Evolutionary conservation across 345 rosid species (phyloP), one percentile per base, ranked within the genome.

Genomic region (Nephelium lappaceum): DNA sequence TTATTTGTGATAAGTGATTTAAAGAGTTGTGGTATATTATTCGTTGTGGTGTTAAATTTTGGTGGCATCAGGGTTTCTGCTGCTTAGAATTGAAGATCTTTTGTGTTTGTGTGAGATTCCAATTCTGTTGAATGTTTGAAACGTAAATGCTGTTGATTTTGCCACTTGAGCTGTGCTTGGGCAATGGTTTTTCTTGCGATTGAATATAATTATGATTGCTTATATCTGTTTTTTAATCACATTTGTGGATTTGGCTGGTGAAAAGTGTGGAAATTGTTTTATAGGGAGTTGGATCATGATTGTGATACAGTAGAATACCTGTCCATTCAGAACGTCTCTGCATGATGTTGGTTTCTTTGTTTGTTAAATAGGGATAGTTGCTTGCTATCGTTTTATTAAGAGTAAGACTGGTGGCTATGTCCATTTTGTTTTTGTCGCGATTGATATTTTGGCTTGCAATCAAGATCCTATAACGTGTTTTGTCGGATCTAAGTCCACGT

Each of bases 51-150:
- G 31, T 45, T 24, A 7, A 11, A 11, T 41, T 74, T 14, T 47
- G 27, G n/a, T 64, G 18, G 71, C 18, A n/a, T 49, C 27, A 75
- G 78, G 63, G 47, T 75, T 75, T 27, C 18, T 47, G 47, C 10
- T 57, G 53, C 19, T 8, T 58, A 12, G 66, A 39, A n/a, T 72
- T 72, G 63, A n/a, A 7, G 11, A 23, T 60, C 12, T 1, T 23
- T 23, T 60, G 10, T 39, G 61, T 11, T 38, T 57, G 11, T 60
- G 25, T 2, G 19, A 60, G 11, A 2, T 60, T 60, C 18, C 58
- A 15, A 16, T 53, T 16, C 5, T n/a, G 6, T 60, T n/a, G 27
- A 14, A n/a, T 60, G 64, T 11, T n/a, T 60, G 27, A 23, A 23
- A 60, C 64, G 27, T 23, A n/a, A 60, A 60, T 23, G 2, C 64